These are phyloP conservation scores for Schwanniomyces pseudopolymorphus DNA, from an alignment of 805 yeast genomes.

Conservation along the genomic window DNA sequence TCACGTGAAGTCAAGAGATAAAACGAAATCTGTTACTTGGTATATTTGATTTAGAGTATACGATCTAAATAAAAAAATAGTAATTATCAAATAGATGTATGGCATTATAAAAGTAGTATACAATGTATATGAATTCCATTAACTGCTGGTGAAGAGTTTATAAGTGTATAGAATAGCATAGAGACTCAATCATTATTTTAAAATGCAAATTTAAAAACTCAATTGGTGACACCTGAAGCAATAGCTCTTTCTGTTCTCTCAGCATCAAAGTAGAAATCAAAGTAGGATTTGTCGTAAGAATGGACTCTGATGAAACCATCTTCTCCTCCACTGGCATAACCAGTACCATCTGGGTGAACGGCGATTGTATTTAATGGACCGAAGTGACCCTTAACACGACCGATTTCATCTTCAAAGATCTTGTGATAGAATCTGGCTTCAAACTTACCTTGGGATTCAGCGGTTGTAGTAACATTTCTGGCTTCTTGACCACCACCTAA, in stretches of 20 bases:
- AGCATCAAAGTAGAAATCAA: slow-evolving; percentile 89
- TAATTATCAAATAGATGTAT: slow-evolving; percentile 2
- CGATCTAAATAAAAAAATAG: too few relatives aligned
- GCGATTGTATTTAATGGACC: slow-evolving; percentile 97
- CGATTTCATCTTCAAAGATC: slow-evolving; percentile 92
- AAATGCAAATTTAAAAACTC: slow-evolving; percentile 1
- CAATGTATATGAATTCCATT: slow-evolving; percentile 2
- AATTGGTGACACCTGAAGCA: slow-evolving; percentile 26
- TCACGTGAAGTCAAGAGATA: not conserved
- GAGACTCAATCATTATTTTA: not conserved
- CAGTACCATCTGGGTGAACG: slow-evolving; percentile 89
- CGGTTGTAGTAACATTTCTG: slow-evolving; percentile 95
- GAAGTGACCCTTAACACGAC: slow-evolving; percentile 97
- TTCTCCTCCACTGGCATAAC: slow-evolving; percentile 97
- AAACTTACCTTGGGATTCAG: slow-evolving; percentile 90
- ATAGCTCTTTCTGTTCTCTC: slow-evolving; percentile 70
- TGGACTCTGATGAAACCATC: slow-evolving; percentile 97
- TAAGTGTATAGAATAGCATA: not conserved
- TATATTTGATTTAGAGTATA: too few relatives aligned
- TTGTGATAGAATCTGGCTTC: slow-evolving; percentile 96
- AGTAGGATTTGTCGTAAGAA: slow-evolving; percentile 88
- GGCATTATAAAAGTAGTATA: slow-evolving; percentile 6
- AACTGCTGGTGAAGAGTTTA: not conserved
- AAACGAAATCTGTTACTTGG: too few relatives aligned
- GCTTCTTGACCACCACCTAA: slow-evolving; percentile 99